Evolutionary conservation across 179 eudicot species (phyloP).

Genomic region (Spergularia azorica): DNA sequence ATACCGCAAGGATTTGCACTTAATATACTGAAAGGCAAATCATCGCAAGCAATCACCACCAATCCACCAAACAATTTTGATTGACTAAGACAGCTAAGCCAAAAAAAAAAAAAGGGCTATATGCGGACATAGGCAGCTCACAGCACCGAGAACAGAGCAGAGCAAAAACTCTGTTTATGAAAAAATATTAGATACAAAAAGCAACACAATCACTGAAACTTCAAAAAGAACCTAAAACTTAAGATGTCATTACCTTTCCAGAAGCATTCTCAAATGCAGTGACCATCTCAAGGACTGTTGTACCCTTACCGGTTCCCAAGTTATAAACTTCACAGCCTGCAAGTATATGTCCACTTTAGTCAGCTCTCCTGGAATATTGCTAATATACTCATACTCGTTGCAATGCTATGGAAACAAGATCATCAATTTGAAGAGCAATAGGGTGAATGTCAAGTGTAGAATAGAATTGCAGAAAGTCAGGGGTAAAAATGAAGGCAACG

Average conservation of each 20-base stretch:
- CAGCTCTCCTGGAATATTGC: neutral
- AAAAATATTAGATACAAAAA: neutral
- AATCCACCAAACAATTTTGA: neutral
- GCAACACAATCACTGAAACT: neutral
- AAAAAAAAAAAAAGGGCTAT: neutral
- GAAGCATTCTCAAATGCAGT: slow-evolving; percentile 96
- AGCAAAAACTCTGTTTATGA: neutral
- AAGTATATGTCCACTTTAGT: slow-evolving; percentile 9
- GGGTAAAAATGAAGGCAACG: neutral
- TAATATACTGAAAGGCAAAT: neutral
- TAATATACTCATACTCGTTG: neutral
- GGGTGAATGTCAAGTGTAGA: neutral
- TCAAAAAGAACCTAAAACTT: slow-evolving; percentile 5
- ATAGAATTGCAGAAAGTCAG: neutral
- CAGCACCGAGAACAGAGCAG: neutral
- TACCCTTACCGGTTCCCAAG: slow-evolving; percentile 96
- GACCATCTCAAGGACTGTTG: slow-evolving; percentile 96
- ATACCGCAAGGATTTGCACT: neutral
- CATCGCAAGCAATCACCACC: neutral
- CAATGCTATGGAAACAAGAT: neutral
- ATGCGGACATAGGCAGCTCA: neutral
- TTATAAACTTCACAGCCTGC: slow-evolving; percentile 98
- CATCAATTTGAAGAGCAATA: neutral
- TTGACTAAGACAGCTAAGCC: neutral
- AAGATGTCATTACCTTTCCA: slow-evolving; percentile 70